A percentile compares a stretch with the other conserved stretches of the same genome.
Evolutionary conservation across 2,329 filamentous ascomycete genomes (phyloP).

Genomic region (Thelonectria rubi): DNA sequence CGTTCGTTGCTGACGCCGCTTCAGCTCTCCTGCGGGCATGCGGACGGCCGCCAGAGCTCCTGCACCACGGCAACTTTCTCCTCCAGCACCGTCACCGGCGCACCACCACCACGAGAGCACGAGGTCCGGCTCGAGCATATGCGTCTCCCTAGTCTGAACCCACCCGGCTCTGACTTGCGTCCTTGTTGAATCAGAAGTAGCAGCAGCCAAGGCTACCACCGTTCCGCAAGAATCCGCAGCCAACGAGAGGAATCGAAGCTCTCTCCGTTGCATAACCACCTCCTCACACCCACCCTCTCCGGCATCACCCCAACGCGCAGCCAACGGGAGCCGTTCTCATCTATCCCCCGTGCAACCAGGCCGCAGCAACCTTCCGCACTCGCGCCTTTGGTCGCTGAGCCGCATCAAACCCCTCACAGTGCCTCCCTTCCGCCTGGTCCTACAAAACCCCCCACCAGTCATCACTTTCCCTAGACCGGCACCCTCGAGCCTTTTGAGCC

Average conservation of each 20-base stretch:
- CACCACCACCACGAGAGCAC: conserved; percentile 34
- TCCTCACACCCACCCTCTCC: conserved; percentile 23
- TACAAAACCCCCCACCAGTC: conserved; percentile 42
- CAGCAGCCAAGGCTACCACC: conserved; percentile 21
- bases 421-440: conserved; percentile 25
- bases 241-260: conserved; percentile 22
- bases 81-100: conserved; percentile 30
- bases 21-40: conserved; percentile 29
- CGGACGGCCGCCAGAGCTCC: conserved; percentile 29
- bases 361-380: conserved; percentile 31
- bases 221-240: conserved; percentile 19
- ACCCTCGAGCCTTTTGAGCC: conserved; percentile 4
- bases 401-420: conserved; percentile 33
- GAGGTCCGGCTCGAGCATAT: conserved; percentile 37
- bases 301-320: conserved; percentile 36
- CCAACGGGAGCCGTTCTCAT: conserved; percentile 32
- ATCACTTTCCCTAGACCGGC: conserved; percentile 27
- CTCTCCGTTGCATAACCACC: conserved; percentile 21
- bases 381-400: conserved; percentile 35
- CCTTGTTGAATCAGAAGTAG: conserved; percentile 30
- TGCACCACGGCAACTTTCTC: conserved; percentile 33
- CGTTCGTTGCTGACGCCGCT: conserved; percentile 22
- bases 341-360: conserved; percentile 36
- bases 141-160: conserved; percentile 29
- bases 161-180: conserved; percentile 33